These are phyloP conservation scores for Colletotrichum karsti DNA, from an alignment of 2,329 filamentous ascomycete genomes.

Conservation along the genomic window DNA sequence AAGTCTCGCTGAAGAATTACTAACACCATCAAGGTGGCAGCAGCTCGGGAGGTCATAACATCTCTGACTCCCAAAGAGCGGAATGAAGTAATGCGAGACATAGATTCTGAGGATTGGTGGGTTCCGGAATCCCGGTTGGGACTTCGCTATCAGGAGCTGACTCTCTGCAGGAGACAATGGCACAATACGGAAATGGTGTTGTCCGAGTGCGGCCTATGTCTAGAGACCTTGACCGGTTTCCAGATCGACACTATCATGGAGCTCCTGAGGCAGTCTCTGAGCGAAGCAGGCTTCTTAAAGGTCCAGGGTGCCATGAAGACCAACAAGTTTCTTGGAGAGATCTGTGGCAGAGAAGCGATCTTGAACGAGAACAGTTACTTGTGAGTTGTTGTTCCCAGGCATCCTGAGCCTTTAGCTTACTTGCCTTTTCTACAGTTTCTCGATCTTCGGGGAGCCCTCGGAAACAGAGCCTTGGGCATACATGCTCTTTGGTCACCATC, in stretches of 20 bases:
- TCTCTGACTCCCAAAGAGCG: neutral
- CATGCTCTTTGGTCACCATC: neutral
- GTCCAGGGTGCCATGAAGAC: neutral
- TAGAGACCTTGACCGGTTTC: neutral
- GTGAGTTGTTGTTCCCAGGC: neutral
- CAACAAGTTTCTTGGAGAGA: neutral
- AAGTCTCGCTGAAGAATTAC: no score
- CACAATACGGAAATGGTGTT: neutral
- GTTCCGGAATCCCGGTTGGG: accelerated
- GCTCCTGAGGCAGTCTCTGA: neutral
- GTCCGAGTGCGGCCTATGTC: neutral
- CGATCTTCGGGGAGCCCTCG: neutral
- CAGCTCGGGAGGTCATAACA: neutral
- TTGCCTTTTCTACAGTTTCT: neutral
- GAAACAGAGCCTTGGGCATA: neutral
- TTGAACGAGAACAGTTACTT: neutral
- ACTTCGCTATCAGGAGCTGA: neutral
- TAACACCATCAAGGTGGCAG: neutral
- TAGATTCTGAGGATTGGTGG: neutral
- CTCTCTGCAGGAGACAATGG: neutral
- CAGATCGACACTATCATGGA: neutral
- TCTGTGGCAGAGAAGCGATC: neutral
- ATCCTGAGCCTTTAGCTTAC: neutral
- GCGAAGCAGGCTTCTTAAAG: neutral
- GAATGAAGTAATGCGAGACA: neutral